Evolutionary conservation across 1,284 basidiomycete species (phyloP), one percentile per base, ranked within the genome.

Genomic region (Abortiporus biennis): DNA sequence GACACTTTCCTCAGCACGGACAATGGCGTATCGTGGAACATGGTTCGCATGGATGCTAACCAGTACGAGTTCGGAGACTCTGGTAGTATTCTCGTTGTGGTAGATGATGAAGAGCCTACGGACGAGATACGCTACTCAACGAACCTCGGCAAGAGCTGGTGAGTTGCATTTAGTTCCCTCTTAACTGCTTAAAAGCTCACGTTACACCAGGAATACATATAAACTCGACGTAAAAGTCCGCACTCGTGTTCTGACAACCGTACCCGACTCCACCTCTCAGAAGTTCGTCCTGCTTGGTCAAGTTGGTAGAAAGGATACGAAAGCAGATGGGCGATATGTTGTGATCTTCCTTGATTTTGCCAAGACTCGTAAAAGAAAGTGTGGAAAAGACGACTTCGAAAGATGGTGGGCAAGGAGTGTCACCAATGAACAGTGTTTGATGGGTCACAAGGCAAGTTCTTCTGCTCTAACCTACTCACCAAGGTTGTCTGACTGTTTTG

Each of bases 1-100:
- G 92, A 97, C 56, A 98, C 95, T 0, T 99, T 94, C 69, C 62
- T 98, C 47, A 92, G 87, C 54, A 88, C 76, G 0, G 92, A 99
- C 54, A 94, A 86, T 0, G 95, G 95, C 2, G 54, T 92, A 5
- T 80, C 77, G 0, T 99, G 95, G 95, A 69, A 56, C 23, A 91
- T 91, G 83, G 73, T 87, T 6, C 71, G 71, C 31, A 69, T 68
- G 44, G 83, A 85, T 16, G 89, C 95, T 1, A 85, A 92, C 62
- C 92, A 92, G 65, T 97, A 97, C 59, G 93, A 97, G 62, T 95
- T 98, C 62, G 95, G 95, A 13, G 95, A 97, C 57, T 76, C 71
- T 59, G 85, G 95, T 1, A 86, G 85, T 50, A 74, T 98, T 24
- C 65, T 98, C 24, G 80, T 98, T 16, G 71, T 86, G 12, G 80